Evolutionary conservation across 2,329 filamentous ascomycete genomes (phyloP), one percentile per base, ranked within the genome.

Genomic region (Aureobasidium sp.): DNA sequence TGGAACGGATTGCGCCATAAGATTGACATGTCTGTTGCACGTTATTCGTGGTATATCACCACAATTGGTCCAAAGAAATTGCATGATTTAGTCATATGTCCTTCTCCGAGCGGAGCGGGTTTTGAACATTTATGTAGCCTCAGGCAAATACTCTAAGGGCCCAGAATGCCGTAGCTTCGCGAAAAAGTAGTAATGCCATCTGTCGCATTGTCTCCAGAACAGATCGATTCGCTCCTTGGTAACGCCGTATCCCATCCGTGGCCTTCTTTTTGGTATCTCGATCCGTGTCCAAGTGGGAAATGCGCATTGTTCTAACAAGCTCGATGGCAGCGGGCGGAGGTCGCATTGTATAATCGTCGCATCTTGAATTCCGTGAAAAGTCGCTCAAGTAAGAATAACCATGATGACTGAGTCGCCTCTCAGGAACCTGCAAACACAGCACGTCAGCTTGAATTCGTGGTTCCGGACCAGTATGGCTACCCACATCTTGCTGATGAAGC

Each of bases 401-500:
- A 94, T 79, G 70, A 94, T 92, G 69, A 94, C 90, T 44, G 88
- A 91, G 73, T 94, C 90, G 65, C 90, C 90, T 74, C 90, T 82
- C 67, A 94, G 76, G 75, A 94, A 93, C 64, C 64, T 65, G 32
- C 17, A 26, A 5, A 9, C 2, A 3, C 13, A 51, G 13, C 46
- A n/a, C 36, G 36, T 52, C 50, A 50, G 34, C 23, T 27, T 48
- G 46, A 20, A 27, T 10, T 12, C 10, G 5, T 17, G 12, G 2
- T 13, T 41, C 5, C 1, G 5, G 4, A 12, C 7, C 1, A 20
- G 46, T 23, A 27, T 39, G 15, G n/a, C 3, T 6, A 62, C 64
- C 46, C 26, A 95, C 92, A 97, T 93, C 81, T 97, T 97, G 83
- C 90, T 96, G 72, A 97, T 94, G 77, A 97, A 97, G 46, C 94